Evolutionary conservation across 164 flowering plant genomes (phyloP), one percentile per base, ranked within the genome.

Genomic region (Dillenia turbinata): DNA sequence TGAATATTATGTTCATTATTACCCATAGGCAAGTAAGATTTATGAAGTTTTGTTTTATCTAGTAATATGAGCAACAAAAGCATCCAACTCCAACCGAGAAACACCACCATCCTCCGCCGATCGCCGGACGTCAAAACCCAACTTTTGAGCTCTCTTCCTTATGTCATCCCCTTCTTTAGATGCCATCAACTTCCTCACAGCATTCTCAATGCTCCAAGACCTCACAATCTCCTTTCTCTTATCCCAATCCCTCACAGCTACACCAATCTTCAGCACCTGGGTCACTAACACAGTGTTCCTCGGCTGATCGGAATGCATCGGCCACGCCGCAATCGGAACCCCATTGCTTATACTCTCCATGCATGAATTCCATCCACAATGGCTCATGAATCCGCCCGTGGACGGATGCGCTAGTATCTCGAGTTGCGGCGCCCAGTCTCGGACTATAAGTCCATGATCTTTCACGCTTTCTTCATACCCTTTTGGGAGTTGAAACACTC

Each of bases 261-360:
- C 1, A 2, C 92, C 96, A 10, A 80, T 58, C 49, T 58, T 73
- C 5, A 87, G 73, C 52, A 80, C 56, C 26, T 75, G 40, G 0
- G 83, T 74, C 11, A 87, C 61, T 46, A 89, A 63, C 19, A 73
- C 63, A 0, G 79, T 44, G 60, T 87, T 86, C 57, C 79, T 69
- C 1, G 88, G 90, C 76, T 90, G 96, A 61, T 90, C 94, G 0
- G 96, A 80, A 62, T 83, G 88, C 85, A 90, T 81, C 0, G 94
- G 94, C 94, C 92, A 87, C 0, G 90, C 79, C 1, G 67, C 85
- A 0, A 86, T 76, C 0, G 95, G 89, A 47, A 80, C 83, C 0
- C 87, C 87, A 74, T 73, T 66, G 44, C 70, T 65, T 14, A 83
- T 55, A 56, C 80, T 75, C 77, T 83, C 85, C 75, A 83, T 69